Base-by-base conservation (phyloP, 108 stramenopile genomes). In the Thalassiosira profunda region DNA sequence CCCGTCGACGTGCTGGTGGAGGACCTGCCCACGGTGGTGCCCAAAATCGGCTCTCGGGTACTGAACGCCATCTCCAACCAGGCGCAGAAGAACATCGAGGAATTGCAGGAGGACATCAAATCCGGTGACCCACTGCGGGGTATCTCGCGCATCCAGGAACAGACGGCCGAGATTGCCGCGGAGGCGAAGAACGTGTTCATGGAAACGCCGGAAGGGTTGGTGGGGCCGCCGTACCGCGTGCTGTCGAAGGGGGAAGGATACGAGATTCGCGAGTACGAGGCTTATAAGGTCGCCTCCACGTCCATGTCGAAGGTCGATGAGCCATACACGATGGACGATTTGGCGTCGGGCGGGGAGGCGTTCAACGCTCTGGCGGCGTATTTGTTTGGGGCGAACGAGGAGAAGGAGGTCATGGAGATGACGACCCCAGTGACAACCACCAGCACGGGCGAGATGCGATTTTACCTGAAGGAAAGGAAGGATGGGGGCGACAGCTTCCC, bases 331-430 rank as follows among this genome's bases (percentile, higher is more conserved):
- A 68, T 73, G 69, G 79, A 81, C 52, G 78, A 89, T 38, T 44
- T 84, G 41, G 82, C 85, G 4, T 58, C 67, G 11, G 71, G 82
- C 28, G 91, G 88, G 60, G 84, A 56, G 37, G 87, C 85, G 45
- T 98, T 96, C 80, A 96, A 97, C 54, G 78, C 92, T 6, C 66
- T 98, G 15, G 97, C 96, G 10, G 90, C 91, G 37, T 98, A 97
- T 65, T 45, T 98, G 37, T 97, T 98, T 65, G 97, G 97, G 6
- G 93, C 81, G 24, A 98, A 98, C 65, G 73, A 82, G 12, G 87
- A 86, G 46, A 80, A 84, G 26, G 75, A 79, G 35, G 60, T 75
- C 24, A 92, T 98, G 91, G 87, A 86, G n/a, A 96, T 97, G 96
- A 97, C 97, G 11, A 96, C 93, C 11, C 97, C 97, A 1, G 96